phyloP scores from a whole-genome alignment of 164 flowering plant species.

The Hamamelis virginiana region DNA sequence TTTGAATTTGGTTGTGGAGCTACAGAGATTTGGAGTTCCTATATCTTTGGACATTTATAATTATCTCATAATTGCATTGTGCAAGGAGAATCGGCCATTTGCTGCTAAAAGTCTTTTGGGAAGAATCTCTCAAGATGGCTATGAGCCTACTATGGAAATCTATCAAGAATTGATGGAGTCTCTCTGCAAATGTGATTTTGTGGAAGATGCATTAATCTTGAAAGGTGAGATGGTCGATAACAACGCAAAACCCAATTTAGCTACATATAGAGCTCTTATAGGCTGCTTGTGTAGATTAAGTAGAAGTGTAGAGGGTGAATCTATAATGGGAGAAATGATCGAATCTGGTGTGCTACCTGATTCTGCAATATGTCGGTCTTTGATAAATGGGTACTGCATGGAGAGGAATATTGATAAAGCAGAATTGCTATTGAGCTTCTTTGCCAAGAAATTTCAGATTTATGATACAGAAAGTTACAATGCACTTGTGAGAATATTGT shows the following conservation, averaged over 20 bases:
- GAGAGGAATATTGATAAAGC: conserved; percentile 53
- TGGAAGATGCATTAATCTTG: conserved; percentile 50
- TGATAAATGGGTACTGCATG: conserved; percentile 59
- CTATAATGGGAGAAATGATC: conserved; percentile 64
- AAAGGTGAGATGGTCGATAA: conserved; percentile 52
- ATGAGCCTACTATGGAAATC: conserved; percentile 33
- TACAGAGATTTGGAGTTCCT: conserved; percentile 44
- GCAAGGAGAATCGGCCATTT: conserved; percentile 59
- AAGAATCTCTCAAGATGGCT: conserved; percentile 42
- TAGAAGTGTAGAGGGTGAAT: conserved; percentile 51
- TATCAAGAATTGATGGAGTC: conserved; percentile 53
- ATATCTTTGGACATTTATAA: conserved; percentile 44
- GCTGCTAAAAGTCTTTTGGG: conserved; percentile 70
- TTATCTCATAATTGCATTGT: conserved; percentile 48
- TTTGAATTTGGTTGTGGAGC: conserved; percentile 70
- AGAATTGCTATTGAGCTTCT: conserved; percentile 47
- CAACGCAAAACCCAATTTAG: conserved; percentile 38
- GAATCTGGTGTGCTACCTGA: conserved; percentile 51
- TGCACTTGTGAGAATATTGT: conserved; percentile 30
- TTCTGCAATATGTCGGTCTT: conserved; percentile 47
- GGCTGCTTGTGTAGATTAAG: conserved; percentile 47
- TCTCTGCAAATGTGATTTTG: conserved; percentile 42
- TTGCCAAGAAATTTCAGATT: conserved; percentile 52
- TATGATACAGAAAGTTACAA: conserved; percentile 62
- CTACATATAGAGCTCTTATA: conserved; percentile 55